Evolutionary conservation across 208 protist species (phyloP), one percentile per base, ranked within the genome.

Genomic region (Vickermania ingenoplastis): DNA sequence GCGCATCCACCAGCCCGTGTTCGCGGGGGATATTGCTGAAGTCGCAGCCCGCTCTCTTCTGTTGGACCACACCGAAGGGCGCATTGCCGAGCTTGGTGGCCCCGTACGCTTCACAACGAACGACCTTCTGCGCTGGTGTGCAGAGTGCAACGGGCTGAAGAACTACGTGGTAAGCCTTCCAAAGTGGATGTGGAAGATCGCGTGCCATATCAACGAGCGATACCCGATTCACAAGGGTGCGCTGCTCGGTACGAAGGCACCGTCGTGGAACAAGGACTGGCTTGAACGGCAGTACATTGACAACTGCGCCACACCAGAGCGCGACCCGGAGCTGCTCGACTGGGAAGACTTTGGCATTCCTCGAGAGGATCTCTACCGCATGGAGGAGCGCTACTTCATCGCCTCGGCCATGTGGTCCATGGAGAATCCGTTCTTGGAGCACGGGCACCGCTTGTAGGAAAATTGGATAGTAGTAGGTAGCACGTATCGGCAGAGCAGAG

Each of bases 261-360:
- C 84, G 17, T 11, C 83, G 25, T 94, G 84, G 85, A 94, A 89
- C 53, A 81, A 85, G 62, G 88, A 92, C 56, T 94, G 88, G 85
- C 67, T 94, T 55, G 82, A 94, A 7, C 71, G 88, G 1, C 88
- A 94, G 73, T 94, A 83, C 58, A 81, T 92, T 57, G 84, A 94
- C 65, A 92, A 92, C 77, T 88, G 79, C 58, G 88, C 88, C 22
- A 91, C 75, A 57, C 88, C 88, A 4, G 84, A 94, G 69, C 84
- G 84, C 51, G 88, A 94, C 63, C 88, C 88, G 0, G 82, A 94
- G 30, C 53, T 94, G 75, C 67, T 94, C 1, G 88, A 94, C 66
- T 94, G 88, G 88, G 88, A 94, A 69, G 88, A 94, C 71, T 90
- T 94, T 73, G 88, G 88, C 54, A 94, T 94, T 53, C 84, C 84